These are phyloP conservation scores for Tylopilus plumbeoviolaceoides DNA, from an alignment of 768 basidiomycete genomes.

Conservation along the genomic window DNA sequence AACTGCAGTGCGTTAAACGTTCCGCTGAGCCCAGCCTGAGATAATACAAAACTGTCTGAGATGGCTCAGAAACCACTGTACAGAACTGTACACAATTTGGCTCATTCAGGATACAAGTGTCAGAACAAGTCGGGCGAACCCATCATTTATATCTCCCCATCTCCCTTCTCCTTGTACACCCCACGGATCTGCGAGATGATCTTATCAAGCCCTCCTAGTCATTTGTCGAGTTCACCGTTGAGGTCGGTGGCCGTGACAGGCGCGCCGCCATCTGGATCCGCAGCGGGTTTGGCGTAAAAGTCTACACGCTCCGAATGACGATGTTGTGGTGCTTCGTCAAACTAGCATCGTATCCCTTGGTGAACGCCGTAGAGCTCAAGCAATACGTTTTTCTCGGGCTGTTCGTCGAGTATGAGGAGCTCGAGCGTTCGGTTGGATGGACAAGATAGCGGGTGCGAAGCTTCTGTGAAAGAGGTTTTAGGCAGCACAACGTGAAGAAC, in stretches of 20 bases:
- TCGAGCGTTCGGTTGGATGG: constrained; percentile 67
- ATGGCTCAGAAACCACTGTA: not conserved
- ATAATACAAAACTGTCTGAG: too few relatives aligned
- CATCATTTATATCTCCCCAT: constrained; percentile 37
- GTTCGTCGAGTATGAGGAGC: constrained; percentile 77
- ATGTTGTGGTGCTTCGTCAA: constrained; percentile 86
- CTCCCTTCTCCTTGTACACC: constrained; percentile 54
- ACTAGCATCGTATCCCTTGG: constrained; percentile 73
- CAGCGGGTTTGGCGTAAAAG: constrained; percentile 59
- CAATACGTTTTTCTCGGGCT: constrained; percentile 79
- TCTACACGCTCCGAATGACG: constrained; percentile 57
- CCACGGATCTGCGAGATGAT: constrained; percentile 47
- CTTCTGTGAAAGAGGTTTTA: constrained; percentile 60
- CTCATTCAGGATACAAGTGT: not conserved
- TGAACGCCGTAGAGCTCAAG: constrained; percentile 67
- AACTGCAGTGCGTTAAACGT: too few relatives aligned
- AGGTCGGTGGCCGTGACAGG: constrained; percentile 45
- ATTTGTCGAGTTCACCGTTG: constrained; percentile 48
- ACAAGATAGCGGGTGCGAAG: constrained; percentile 75
- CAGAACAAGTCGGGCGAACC: too few relatives aligned
- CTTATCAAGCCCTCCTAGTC: constrained; percentile 55
- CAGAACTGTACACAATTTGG: not conserved
- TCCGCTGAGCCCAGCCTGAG: too few relatives aligned
- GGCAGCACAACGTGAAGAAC: too few relatives aligned
- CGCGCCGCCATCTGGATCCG: constrained; percentile 53